Evolutionary conservation across 148 eudicot genomes (phyloP).

Genomic region (Silene uniflora): DNA sequence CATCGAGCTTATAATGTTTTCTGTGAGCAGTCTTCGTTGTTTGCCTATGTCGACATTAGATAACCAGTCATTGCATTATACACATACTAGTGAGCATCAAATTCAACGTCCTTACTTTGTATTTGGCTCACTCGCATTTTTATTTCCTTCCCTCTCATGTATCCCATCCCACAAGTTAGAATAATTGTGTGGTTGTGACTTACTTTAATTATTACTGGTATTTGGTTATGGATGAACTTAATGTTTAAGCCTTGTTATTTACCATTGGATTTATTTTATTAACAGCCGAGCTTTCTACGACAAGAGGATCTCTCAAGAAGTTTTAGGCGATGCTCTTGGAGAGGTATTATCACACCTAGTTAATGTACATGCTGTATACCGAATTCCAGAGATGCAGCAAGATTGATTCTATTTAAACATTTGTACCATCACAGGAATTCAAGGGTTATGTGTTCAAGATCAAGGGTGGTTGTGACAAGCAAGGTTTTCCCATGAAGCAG

Average conservation of each 20-base stretch:
- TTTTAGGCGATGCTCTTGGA: conserved; percentile 62
- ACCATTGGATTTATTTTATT: neutral
- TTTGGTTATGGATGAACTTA: neutral
- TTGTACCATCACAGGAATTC: conserved; percentile 41
- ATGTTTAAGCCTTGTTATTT: neutral
- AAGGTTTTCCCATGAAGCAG: conserved; percentile 82
- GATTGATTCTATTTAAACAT: neutral
- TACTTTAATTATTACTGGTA: neutral
- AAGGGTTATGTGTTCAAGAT: conserved; percentile 68
- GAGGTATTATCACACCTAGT: conserved; percentile 31
- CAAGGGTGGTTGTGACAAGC: conserved; percentile 78
- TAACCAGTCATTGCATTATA: conserved; percentile 30
- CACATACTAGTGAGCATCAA: neutral
- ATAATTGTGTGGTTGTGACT: neutral
- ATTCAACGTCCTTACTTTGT: neutral
- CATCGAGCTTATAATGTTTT: neutral
- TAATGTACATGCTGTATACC: neutral
- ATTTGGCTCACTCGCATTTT: neutral
- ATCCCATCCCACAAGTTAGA: neutral
- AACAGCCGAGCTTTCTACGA: conserved; percentile 61
- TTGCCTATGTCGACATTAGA: conserved; percentile 23
- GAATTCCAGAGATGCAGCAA: neutral
- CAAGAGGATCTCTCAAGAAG: conserved; percentile 81
- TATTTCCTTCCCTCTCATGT: neutral
- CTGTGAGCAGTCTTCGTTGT: neutral